phyloP scores from a whole-genome alignment of 2,329 filamentous ascomycete genomes.

The Juglanconis oblonga region DNA sequence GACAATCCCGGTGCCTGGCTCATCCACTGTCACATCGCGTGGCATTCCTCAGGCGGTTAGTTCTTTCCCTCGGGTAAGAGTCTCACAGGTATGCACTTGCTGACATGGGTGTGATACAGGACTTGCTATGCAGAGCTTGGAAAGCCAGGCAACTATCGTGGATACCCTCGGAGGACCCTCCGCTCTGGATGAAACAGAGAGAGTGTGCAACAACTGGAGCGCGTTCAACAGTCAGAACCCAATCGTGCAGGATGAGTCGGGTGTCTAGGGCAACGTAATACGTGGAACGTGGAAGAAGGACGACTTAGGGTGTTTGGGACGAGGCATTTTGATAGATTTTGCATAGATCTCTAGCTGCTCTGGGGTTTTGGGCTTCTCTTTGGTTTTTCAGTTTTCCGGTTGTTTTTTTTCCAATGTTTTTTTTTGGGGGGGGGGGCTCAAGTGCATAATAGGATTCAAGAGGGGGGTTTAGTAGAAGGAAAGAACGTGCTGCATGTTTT shows the following conservation, averaged over 20 bases:
- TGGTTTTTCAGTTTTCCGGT: no score
- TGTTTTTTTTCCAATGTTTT: no score
- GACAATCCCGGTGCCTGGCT: conserved; percentile 43
- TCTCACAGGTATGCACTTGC: neutral
- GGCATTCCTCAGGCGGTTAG: conserved; percentile 30
- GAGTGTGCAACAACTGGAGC: neutral
- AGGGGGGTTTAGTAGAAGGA: no score
- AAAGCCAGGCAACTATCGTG: neutral
- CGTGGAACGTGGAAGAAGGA: no score
- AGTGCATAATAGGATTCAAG: no score
- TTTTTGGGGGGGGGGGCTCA: no score
- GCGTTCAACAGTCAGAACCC: neutral
- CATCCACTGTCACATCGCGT: conserved; percentile 42
- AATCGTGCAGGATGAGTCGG: neutral
- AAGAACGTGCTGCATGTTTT: no score
- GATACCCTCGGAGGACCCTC: neutral
- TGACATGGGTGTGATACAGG: neutral
- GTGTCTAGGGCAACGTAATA: neutral
- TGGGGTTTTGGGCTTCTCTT: no score
- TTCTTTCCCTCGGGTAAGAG: no score
- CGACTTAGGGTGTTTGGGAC: no score
- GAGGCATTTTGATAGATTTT: no score
- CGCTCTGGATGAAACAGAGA: neutral
- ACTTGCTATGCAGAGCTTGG: neutral
- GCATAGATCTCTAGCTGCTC: no score